Evolutionary conservation across 352 stramenopile genomes (phyloP).

Genomic region (Globisporangium mamillatum): DNA sequence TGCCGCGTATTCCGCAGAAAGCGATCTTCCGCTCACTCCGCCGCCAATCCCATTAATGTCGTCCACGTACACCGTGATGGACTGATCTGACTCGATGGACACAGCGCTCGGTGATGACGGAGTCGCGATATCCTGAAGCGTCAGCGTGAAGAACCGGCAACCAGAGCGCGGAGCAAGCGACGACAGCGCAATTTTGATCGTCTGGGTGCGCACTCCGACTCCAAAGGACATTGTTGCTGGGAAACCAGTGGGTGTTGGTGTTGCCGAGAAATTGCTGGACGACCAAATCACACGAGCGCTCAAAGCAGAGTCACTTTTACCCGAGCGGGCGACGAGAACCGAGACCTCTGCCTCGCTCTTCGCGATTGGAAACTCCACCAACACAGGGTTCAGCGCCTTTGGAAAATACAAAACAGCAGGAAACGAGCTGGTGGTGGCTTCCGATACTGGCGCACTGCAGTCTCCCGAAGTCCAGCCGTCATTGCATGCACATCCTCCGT

Average conservation of each 20-base stretch:
- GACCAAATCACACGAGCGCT: conserved; percentile 24
- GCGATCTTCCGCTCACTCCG: conserved; percentile 9
- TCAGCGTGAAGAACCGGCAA: conserved; percentile 38
- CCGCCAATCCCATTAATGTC: conserved; percentile 37
- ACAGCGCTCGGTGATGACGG: conserved; percentile 18
- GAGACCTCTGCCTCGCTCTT: conserved; percentile 16
- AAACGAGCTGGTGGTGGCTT: not conserved
- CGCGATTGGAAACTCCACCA: conserved; percentile 21
- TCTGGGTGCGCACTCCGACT: conserved; percentile 22
- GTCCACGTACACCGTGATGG: conserved; percentile 46
- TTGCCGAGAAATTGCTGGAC: conserved; percentile 30
- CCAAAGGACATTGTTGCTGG: conserved; percentile 23
- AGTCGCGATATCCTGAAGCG: conserved; percentile 24
- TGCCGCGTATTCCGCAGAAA: conserved; percentile 25
- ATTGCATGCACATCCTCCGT: conserved; percentile 50
- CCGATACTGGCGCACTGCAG: conserved; percentile 28
- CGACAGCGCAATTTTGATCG: conserved; percentile 23
- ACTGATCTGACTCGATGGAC: conserved; percentile 28
- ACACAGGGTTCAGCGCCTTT: conserved; percentile 17
- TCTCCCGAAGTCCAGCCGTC: conserved; percentile 38
- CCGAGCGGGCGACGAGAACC: conserved; percentile 35
- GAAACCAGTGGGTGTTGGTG: conserved; percentile 12
- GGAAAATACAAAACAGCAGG: conserved; percentile 49
- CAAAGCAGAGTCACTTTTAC: conserved; percentile 18
- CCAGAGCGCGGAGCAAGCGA: conserved; percentile 26